These are phyloP conservation scores for Suhomyces kunorum DNA, from an alignment of 1,139 yeast genomes.

Conservation along the genomic window DNA sequence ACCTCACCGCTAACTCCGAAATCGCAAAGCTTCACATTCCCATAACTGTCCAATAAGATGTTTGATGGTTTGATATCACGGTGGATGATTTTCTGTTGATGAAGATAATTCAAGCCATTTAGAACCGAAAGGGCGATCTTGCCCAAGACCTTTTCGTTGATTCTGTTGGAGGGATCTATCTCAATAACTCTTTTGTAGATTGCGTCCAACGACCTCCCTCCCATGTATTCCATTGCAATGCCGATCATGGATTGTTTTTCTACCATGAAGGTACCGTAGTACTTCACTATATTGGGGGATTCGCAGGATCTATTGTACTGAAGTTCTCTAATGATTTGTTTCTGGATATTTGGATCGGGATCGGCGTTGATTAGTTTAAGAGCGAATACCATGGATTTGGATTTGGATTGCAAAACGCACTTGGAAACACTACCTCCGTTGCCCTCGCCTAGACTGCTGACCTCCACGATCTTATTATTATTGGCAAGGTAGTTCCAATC, in stretches of 20 bases:
- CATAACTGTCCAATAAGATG: slow-evolving; percentile 69
- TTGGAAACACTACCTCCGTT: slow-evolving; percentile 89
- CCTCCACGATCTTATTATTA: slow-evolving; percentile 56
- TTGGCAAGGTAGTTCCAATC: slow-evolving; percentile 75
- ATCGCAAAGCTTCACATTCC: slow-evolving; percentile 90
- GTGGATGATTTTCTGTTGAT: slow-evolving; percentile 85
- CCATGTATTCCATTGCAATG: slow-evolving; percentile 97
- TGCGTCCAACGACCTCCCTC: slow-evolving; percentile 87
- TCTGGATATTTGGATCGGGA: slow-evolving; percentile 80
- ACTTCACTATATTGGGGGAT: slow-evolving; percentile 83
- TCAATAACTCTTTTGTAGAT: slow-evolving; percentile 67
- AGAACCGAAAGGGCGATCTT: slow-evolving; percentile 85
- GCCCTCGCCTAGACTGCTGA: slow-evolving; percentile 86
- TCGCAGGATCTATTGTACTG: slow-evolving; percentile 82
- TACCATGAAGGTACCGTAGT: slow-evolving; percentile 87
- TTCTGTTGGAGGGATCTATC: slow-evolving; percentile 73
- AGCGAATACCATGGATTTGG: slow-evolving; percentile 70
- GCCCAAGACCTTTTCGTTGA: slow-evolving; percentile 90
- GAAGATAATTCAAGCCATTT: slow-evolving; percentile 81
- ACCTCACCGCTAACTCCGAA: slow-evolving; percentile 99
- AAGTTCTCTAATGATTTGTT: slow-evolving; percentile 83
- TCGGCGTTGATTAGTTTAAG: slow-evolving; percentile 75
- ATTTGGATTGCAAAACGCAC: slow-evolving; percentile 48
- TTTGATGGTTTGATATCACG: slow-evolving; percentile 94
- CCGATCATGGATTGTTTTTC: slow-evolving; percentile 74